Percentiles rank a stretch among this genome's conserved stretches.
Evolutionary conservation across 176 grass and related monocot species (phyloP).

Genomic region (Calamus simplicifolius): DNA sequence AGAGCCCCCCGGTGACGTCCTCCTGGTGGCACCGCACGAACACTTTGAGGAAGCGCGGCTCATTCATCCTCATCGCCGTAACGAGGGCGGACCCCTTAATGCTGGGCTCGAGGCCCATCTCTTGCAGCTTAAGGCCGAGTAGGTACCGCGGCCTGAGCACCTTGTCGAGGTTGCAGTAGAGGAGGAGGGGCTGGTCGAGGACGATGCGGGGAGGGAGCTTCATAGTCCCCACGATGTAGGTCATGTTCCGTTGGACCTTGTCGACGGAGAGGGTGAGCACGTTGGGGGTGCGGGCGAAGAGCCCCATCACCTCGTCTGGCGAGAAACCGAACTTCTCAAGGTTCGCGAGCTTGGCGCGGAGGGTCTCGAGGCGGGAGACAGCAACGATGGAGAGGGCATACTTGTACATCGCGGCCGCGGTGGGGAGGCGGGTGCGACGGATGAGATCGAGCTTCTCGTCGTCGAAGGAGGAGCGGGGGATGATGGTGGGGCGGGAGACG

Average conservation of each 20-base stretch:
- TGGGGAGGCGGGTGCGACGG: neutral
- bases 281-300: constrained; percentile 19
- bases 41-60: neutral
- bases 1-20: neutral
- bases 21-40: constrained; percentile 3
- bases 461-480: constrained; percentile 5
- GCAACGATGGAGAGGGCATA: constrained; percentile 10
- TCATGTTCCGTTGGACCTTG: constrained; percentile 20
- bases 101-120: neutral
- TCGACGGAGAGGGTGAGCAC: constrained; percentile 12
- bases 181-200: neutral
- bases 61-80: constrained; percentile 2
- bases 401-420: constrained; percentile 8
- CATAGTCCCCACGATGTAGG: constrained; percentile 5
- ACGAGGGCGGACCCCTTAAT: constrained; percentile 1
- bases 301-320: constrained; percentile 7
- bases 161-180: constrained; percentile 16
- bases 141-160: constrained; percentile 7
- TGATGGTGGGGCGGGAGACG: constrained; percentile 14
- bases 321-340: constrained; percentile 15
- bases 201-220: neutral
- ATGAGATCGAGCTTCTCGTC: constrained; percentile 24
- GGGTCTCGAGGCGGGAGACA: constrained; percentile 6
- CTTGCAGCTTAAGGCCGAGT: neutral
- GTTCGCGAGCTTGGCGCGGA: constrained; percentile 6